A percentile compares a stretch with the other conserved stretches of the same genome.
Conservation (phyloP, 805 yeast species). For the Candida xyloterini region DNA sequence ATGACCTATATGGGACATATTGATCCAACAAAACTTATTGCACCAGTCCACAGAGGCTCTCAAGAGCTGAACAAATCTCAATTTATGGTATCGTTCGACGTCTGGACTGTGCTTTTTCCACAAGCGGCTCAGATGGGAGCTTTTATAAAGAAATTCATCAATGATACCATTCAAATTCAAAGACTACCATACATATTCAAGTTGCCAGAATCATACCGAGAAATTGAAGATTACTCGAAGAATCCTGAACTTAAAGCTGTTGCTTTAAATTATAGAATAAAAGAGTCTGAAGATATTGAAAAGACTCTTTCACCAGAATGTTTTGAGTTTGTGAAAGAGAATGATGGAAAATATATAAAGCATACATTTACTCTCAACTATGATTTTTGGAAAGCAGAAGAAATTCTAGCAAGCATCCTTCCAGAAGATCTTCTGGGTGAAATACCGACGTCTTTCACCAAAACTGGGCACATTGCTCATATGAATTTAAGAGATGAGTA, state of each 20-base stretch:
- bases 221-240: background rate
- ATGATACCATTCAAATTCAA: slow-evolving; percentile 67
- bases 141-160: slow-evolving; percentile 56
- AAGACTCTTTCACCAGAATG: slow-evolving; percentile 42
- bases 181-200: slow-evolving; percentile 67
- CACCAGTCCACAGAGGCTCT: slow-evolving; percentile 72
- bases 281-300: slow-evolving; percentile 36
- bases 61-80: slow-evolving; percentile 60
- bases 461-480: slow-evolving; percentile 95
- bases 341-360: slow-evolving; percentile 46
- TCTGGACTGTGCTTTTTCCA: slow-evolving; percentile 67
- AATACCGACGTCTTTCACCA: slow-evolving; percentile 86
- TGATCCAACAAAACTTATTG: slow-evolving; percentile 30
- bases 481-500: slow-evolving; percentile 80
- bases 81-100: slow-evolving; percentile 54
- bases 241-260: slow-evolving; percentile 47
- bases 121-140: slow-evolving; percentile 60
- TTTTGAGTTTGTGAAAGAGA: slow-evolving; percentile 42
- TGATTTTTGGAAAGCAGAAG: slow-evolving; percentile 86
- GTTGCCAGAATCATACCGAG: slow-evolving; percentile 4
- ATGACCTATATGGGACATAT: slow-evolving; percentile 9
- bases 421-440: slow-evolving; percentile 71
- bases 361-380: slow-evolving; percentile 62
- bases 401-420: slow-evolving; percentile 69
- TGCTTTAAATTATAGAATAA: slow-evolving; percentile 53